phyloP scores from a whole-genome alignment of 257 asterid genomes.

The Solanum pinnatisectum region DNA sequence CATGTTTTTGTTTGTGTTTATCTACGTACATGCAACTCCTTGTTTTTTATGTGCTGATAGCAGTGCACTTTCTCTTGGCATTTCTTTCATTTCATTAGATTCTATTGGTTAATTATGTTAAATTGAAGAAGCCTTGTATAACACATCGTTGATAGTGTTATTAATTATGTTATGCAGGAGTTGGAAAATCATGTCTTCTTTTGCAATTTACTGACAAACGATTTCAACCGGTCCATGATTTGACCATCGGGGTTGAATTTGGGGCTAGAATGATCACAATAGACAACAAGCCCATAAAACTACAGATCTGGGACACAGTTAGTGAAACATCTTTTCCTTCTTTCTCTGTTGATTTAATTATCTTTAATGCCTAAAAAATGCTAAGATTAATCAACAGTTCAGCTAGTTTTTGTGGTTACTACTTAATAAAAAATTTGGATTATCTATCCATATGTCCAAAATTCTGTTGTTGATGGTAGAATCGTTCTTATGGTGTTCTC shows the following conservation, averaged over 20 bases:
- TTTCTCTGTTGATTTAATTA: neutral
- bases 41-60: neutral
- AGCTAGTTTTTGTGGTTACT: neutral
- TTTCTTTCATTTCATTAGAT: neutral
- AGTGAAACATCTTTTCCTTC: slow-evolving; percentile 2
- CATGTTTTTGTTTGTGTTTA: neutral
- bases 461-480: neutral
- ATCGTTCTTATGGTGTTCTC: neutral
- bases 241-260: slow-evolving; percentile 75
- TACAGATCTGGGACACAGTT: slow-evolving; percentile 88
- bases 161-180: slow-evolving; percentile 34
- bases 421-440: neutral
- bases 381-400: neutral
- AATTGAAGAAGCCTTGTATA: neutral
- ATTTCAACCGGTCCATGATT: slow-evolving; percentile 76
- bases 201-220: slow-evolving; percentile 76
- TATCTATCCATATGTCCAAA: neutral
- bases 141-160: neutral
- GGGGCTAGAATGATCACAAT: slow-evolving; percentile 70
- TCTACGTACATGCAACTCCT: neutral
- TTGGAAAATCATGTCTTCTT: slow-evolving; percentile 82
- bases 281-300: slow-evolving; percentile 61
- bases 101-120: neutral
- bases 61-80: neutral
- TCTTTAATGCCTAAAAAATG: neutral